Evolutionary conservation across 2,329 filamentous ascomycete species (phyloP), one percentile per base, ranked within the genome.

Genomic region (Colletotrichum falcatum): DNA sequence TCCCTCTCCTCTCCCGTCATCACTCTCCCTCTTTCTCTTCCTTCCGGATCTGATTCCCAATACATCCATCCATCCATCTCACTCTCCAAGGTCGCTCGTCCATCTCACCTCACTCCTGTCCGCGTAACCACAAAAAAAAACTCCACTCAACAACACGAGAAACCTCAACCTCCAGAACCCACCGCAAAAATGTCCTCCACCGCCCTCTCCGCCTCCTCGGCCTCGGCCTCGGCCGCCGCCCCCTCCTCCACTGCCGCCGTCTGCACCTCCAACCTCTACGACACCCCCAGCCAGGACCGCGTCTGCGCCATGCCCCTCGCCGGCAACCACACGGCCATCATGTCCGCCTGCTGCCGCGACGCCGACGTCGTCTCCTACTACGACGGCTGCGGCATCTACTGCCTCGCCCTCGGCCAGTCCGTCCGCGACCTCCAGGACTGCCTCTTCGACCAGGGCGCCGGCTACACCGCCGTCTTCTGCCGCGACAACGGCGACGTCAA

Each of bases 351-450:
- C 82, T 87, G 85, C 75, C 78, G 79, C 14, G 73, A 78, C 12
- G 82, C 84, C 62, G 76, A 81, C 28, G 79, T 86, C 35, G 76
- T 83, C 59, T 77, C 78, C 73, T 87, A 86, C 81, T 79, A 83
- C 74, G 74, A 82, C 75, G 77, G 81, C 74, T 87, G 86, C 79
- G 84, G 83, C 20, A 74, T 86, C 70, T 87, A 87, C 83, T 87
- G 85, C 74, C 81, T 78, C 6, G 78, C 78, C 61, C 56, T 77
- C 28, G 78, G 73, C 76, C 78, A 80, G 75, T 76, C 73, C 68
- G 70, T 75, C 70, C 72, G 35, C 39, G 73, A 77, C 30, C 78
- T 80, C 26, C 56, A 67, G 23, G 30, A 72, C 37, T 87, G 85
- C 73, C 76, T 87, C 18, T 78, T 73, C 59, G 73, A 77, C 39